A percentile compares a stretch with the other conserved stretches of the same genome.
Conservation (phyloP, 2,329 filamentous ascomycete species). For the Mycosphaerella sp. region DNA sequence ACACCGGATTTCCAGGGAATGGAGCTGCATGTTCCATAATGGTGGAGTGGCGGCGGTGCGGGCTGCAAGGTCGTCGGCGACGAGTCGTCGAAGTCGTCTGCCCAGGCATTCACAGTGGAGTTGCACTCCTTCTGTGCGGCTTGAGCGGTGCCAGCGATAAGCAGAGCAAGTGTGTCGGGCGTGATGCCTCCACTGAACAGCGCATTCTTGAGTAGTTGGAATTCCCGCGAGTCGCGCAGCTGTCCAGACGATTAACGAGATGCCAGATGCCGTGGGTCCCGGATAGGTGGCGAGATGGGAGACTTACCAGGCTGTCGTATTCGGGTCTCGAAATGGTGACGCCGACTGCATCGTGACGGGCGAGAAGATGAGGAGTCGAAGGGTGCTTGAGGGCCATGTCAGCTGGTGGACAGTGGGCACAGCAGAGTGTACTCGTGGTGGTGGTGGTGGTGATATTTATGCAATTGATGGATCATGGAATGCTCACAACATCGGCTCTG, state of each 20-base stretch:
- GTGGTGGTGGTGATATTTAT: neutral
- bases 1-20: constrained; percentile 10
- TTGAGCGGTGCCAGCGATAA: constrained; percentile 33
- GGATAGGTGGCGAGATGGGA: neutral
- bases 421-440: neutral
- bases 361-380: constrained; percentile 16
- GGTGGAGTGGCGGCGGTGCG: neutral
- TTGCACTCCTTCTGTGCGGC: constrained; percentile 1
- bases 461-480: neutral
- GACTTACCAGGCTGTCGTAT: constrained; percentile 53
- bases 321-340: constrained; percentile 56
- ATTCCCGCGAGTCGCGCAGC: constrained; percentile 45
- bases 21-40: constrained; percentile 3
- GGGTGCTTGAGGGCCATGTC: constrained; percentile 24
- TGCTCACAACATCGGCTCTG: constrained; percentile 30
- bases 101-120: constrained; percentile 18
- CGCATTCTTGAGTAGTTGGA: constrained; percentile 45
- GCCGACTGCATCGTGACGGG: constrained; percentile 20
- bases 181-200: constrained; percentile 48
- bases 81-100: constrained; percentile 17
- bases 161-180: constrained; percentile 44
- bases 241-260: constrained; percentile 17
- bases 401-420: constrained; percentile 9
- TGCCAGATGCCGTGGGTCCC: neutral
- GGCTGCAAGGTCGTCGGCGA: constrained; percentile 4